These are phyloP conservation scores for Chaetomium strumarium DNA, from an alignment of 2,329 filamentous ascomycete genomes.

Conservation along the genomic window DNA sequence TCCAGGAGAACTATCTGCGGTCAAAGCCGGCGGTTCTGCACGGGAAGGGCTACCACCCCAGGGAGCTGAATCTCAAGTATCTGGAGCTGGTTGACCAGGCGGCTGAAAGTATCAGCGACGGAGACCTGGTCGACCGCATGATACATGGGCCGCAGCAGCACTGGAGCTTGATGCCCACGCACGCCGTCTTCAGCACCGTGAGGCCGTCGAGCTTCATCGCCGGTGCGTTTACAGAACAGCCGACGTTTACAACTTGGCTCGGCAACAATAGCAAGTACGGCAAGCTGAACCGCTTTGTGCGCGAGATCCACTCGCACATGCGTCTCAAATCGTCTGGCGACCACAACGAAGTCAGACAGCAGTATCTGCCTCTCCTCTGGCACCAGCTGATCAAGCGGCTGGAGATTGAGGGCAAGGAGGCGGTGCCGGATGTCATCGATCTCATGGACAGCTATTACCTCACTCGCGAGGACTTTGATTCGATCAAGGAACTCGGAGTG, in stretches of 20 bases:
- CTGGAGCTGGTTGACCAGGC: slow-evolving; percentile 82
- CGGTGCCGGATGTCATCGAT: slow-evolving; percentile 76
- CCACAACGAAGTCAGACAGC: slow-evolving; percentile 86
- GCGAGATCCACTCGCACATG: slow-evolving; percentile 97
- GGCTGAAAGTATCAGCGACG: slow-evolving; percentile 93
- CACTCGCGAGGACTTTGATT: slow-evolving; percentile 91
- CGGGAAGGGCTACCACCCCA: slow-evolving; percentile 51
- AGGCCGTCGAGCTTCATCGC: slow-evolving; percentile 81
- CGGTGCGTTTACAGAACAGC: slow-evolving; percentile 67
- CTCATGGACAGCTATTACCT: slow-evolving; percentile 97
- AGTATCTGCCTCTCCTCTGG: slow-evolving; percentile 89
- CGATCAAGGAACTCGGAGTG: slow-evolving; percentile 83
- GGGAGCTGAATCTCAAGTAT: slow-evolving; percentile 70
- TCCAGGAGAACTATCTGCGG: slow-evolving; percentile 94
- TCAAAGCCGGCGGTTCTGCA: slow-evolving; percentile 66
- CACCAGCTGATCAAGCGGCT: slow-evolving; percentile 69
- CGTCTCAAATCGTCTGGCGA: slow-evolving; percentile 84
- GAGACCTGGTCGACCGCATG: slow-evolving; percentile 93
- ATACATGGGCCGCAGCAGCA: slow-evolving; percentile 98
- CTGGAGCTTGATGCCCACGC: slow-evolving; percentile 95
- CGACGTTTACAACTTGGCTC: slow-evolving; percentile 81
- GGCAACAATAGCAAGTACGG: slow-evolving; percentile 88
- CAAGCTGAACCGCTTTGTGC: slow-evolving; percentile 72
- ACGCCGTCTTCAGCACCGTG: slow-evolving; percentile 93
- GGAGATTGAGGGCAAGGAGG: slow-evolving; percentile 72